phyloP scores from a whole-genome alignment of 805 yeast genomes.

The Ogataea saltuana region DNA sequence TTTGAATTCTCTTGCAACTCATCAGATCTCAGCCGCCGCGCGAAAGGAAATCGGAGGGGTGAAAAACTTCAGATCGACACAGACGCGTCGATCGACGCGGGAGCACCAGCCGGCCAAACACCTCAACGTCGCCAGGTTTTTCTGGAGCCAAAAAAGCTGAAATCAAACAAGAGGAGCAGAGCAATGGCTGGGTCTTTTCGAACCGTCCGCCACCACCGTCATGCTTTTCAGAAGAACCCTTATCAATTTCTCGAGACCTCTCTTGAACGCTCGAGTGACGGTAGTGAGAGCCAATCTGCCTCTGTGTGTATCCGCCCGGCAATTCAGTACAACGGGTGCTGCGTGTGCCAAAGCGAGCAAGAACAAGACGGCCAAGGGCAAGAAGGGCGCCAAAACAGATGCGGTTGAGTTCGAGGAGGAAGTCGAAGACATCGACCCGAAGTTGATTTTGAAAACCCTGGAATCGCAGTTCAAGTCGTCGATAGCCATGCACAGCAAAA shows the following conservation, averaged over 20 bases:
- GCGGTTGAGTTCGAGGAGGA: conserved; percentile 15
- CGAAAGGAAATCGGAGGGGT: too few relatives aligned
- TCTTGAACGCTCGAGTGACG: too few relatives aligned
- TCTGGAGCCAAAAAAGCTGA: not conserved
- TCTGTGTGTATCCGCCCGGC: too few relatives aligned
- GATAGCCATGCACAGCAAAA: conserved; percentile 53
- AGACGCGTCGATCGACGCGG: conserved; percentile 5
- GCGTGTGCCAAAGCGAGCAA: too few relatives aligned
- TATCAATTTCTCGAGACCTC: too few relatives aligned
- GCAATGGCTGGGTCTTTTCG: too few relatives aligned
- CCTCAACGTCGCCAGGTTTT: too few relatives aligned
- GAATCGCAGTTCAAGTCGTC: conserved; percentile 47
- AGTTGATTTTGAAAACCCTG: conserved; percentile 39
- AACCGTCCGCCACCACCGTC: not conserved
- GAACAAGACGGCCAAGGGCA: conserved; percentile 16
- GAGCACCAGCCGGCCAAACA: not conserved
- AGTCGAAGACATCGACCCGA: conserved; percentile 32
- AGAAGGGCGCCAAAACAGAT: conserved; percentile 11
- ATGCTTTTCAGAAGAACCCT: conserved; percentile 1
- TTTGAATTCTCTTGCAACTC: conserved; percentile 2
- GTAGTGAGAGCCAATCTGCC: too few relatives aligned
- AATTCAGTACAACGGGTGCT: too few relatives aligned
- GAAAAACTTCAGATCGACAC: too few relatives aligned
- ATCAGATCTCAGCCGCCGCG: too few relatives aligned
- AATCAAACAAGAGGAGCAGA: not conserved